Evolutionary conservation across 306 rosid species (phyloP), one percentile per base, ranked within the genome.

Genomic region (Mucuna pruriens): DNA sequence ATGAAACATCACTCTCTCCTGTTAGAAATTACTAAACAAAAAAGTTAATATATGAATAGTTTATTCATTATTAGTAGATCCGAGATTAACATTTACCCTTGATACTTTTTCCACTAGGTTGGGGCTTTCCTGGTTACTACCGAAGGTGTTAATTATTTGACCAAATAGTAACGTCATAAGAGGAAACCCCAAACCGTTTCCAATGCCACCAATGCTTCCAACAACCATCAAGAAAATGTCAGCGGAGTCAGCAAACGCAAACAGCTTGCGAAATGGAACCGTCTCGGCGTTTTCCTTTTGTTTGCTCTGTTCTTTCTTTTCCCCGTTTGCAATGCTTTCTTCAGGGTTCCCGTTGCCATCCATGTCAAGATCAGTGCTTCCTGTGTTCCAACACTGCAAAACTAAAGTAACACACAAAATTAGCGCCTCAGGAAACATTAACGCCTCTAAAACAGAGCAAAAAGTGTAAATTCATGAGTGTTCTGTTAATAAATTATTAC

Each of bases 151-250:
- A 46, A 84, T 71, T 88, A 92, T 13, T 38, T 94, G 69, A 67
- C 97, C 98, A 26, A 92, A 89, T 1, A 94, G 78, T 11, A 94
- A 5, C 0, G 96, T 87, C 98, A 94, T 92, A 39, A 92, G 72
- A 66, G 97, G 97, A 87, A 89, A 52, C 29, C 87, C 83, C 70
- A 67, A 0, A 2, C 98, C 98, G 62, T 94, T 94, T 31, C 94
- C 98, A 23, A 91, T 5, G 62, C 92, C 97, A 42, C 97, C 98
- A 42, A 91, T 36, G 19, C 87, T 88, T 34, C 98, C 98, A 34
- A 76, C 10, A 3, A 33, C 11, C 97, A 94, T 94, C 83, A 94
- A 60, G 10, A 87, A 16, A 42, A 79, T 39, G 80, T 94, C 98
- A 68, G 87, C 69, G 34, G 88, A 83, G 84, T 94, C 97, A 17